Evolutionary conservation across 208 protist species (phyloP).

Genomic region (Angomonas deanei): DNA sequence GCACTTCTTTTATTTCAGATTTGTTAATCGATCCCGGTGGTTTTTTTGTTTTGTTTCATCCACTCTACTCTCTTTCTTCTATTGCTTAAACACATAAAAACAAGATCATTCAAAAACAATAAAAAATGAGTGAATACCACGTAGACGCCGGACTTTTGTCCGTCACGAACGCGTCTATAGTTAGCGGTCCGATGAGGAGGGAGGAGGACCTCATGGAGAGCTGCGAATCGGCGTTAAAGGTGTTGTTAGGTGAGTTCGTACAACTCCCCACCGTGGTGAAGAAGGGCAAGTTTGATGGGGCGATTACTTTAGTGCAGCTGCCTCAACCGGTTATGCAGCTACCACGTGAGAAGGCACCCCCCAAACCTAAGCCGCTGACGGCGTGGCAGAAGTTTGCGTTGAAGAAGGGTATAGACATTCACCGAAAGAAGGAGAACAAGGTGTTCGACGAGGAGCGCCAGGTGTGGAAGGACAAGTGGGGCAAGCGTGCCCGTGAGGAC

Average conservation of each 20-base stretch:
- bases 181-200: conserved; percentile 74
- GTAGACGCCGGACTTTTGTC: conserved; percentile 76
- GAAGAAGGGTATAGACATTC: conserved; percentile 91
- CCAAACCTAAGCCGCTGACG: conserved; percentile 82
- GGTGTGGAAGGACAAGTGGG: conserved; percentile 91
- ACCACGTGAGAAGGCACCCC: conserved; percentile 89
- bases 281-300: conserved; percentile 77
- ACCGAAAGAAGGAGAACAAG: conserved; percentile 84
- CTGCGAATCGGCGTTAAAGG: conserved; percentile 56
- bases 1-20: too few relatives aligned
- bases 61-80: conserved; percentile 6
- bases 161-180: conserved; percentile 68
- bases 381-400: conserved; percentile 91
- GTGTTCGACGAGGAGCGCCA: conserved; percentile 88
- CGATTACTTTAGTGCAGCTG: conserved; percentile 60
- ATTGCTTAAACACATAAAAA: not conserved
- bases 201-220: conserved; percentile 74
- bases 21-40: not conserved
- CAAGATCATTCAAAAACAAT: not conserved
- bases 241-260: conserved; percentile 61
- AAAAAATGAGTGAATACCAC: conserved; percentile 63
- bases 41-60: too few relatives aligned
- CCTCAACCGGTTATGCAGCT: conserved; percentile 82
- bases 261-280: conserved; percentile 64
- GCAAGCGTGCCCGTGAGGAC: conserved; percentile 88